Percentiles rank a stretch among this genome's conserved stretches.
Conservation (phyloP, 2,329 filamentous ascomycete species). For the Beauveria sp. region DNA sequence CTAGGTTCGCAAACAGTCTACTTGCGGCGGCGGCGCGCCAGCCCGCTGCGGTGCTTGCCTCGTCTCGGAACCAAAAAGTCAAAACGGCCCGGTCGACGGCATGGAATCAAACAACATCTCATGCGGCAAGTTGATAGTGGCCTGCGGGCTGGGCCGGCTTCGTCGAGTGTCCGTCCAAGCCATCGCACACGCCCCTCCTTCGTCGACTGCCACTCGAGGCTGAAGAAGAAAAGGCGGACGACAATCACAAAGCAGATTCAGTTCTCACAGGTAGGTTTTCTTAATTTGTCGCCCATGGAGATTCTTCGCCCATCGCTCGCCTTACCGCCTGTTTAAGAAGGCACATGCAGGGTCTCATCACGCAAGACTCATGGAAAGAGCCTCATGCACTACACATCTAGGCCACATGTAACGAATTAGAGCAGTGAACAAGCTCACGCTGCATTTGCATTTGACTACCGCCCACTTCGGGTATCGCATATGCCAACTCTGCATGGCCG, state of each 20-base stretch:
- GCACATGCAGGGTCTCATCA: background rate
- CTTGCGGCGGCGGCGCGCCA: too few relatives aligned
- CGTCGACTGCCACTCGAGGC: background rate
- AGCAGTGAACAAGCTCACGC: background rate
- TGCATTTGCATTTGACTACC: background rate
- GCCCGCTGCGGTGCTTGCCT: too few relatives aligned
- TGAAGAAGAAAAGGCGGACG: background rate
- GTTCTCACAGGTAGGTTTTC: background rate
- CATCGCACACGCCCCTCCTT: background rate
- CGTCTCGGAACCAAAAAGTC: too few relatives aligned
- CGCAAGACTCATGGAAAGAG: background rate
- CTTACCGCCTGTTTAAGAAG: background rate
- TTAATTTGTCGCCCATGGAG: background rate
- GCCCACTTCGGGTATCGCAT: background rate
- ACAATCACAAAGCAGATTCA: background rate
- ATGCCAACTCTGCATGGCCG: background rate
- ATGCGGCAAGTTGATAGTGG: too few relatives aligned
- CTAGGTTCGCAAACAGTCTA: too few relatives aligned
- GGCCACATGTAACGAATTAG: background rate
- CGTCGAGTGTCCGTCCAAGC: too few relatives aligned
- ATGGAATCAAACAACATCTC: too few relatives aligned
- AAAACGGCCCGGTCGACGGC: too few relatives aligned
- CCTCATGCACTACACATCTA: background rate
- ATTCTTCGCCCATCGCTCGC: background rate
- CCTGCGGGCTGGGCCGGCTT: too few relatives aligned